Base-by-base conservation (phyloP, 2,329 filamentous ascomycete species). In the Fusarium falciforme region DNA sequence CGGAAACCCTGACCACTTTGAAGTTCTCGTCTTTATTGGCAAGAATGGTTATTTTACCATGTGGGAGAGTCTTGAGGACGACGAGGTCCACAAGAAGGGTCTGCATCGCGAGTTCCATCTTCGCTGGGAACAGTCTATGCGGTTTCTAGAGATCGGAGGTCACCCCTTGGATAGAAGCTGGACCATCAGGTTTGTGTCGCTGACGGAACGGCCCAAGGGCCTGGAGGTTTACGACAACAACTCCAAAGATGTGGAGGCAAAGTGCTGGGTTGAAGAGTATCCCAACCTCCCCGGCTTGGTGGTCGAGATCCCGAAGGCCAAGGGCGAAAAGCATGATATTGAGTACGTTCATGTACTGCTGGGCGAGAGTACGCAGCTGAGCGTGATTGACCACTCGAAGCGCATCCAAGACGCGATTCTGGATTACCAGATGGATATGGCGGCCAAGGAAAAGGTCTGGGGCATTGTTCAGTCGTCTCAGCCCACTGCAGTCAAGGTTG, bases 1-100 rank as follows among this genome's bases (percentile, higher is more conserved):
- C 1, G 76, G 79, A 0, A 88, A 87, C 58, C 88, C 89, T 0
- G 76, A 80, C 2, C 78, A 77, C 1, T 80, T 90, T 20, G 87
- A 90, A 68, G 78, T 91, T 31, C 78, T 89, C 0, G 80, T 88
- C 1, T 83, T 86, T 0, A 81, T 87, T 4, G 87, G 87, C 7
- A 76, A 79, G 11, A 85, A 90, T 68, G 88, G 85, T 1, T 68
- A 80, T 0, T 88, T 89, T 62, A 83, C 82, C 2, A 79, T 91
- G 0, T 65, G 87, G 11, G 89, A 91, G 73, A 86, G 89, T 8
- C 8, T 22, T 0, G 58, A 58, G 7, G 57, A 78, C 11, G 64
- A 67, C n/a, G 44, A 65, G 8, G 4, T 10, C 25, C 5, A 5
- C 7, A 16, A 31, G 25, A 52, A 52, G 47, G 47, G 47, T 8